A percentile compares a stretch with the other conserved stretches of the same genome.
These are phyloP conservation scores for Pezicula radicicola DNA, from an alignment of 2,329 filamentous ascomycete genomes.

Conservation along the genomic window DNA sequence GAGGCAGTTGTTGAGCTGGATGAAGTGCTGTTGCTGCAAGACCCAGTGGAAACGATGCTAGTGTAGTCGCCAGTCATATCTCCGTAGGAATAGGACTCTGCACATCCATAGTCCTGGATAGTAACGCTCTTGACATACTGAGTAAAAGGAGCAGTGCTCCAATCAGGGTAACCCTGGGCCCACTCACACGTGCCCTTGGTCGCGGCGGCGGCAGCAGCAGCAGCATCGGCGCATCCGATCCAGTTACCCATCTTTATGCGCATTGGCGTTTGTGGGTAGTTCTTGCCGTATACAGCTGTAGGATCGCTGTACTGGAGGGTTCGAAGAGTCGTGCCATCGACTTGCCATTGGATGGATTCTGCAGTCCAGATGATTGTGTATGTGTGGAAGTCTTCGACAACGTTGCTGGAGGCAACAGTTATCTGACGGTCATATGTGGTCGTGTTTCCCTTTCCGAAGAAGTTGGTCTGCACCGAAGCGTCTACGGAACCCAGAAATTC, in stretches of 20 bases:
- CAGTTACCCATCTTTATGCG: conserved; percentile 60
- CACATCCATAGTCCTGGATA: conserved; percentile 48
- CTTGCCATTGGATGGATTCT: conserved; percentile 54
- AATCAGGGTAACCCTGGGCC: conserved; percentile 57
- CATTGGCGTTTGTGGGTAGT: conserved; percentile 70
- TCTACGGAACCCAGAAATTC: conserved; percentile 33
- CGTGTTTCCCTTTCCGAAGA: conserved; percentile 52
- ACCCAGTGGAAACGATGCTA: conserved; percentile 39
- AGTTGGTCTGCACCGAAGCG: conserved; percentile 44
- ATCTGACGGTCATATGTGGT: conserved; percentile 45
- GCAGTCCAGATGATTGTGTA: conserved; percentile 68
- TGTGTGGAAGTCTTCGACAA: conserved; percentile 48
- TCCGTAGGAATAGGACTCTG: conserved; percentile 44
- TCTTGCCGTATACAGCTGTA: conserved; percentile 44
- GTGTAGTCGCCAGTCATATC: conserved; percentile 44
- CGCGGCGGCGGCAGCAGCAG: conserved; percentile 37
- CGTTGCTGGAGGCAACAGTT: conserved; percentile 27
- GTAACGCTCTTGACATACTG: conserved; percentile 49
- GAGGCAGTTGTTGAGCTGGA: conserved; percentile 1
- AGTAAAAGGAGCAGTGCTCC: conserved; percentile 42
- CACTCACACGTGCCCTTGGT: conserved; percentile 60
- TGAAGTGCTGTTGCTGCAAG: conserved; percentile 16
- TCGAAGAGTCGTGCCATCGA: conserved; percentile 47
- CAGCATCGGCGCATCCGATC: conserved; percentile 31
- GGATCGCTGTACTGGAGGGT: conserved; percentile 43